These are phyloP conservation scores for Daedaleopsis nitida DNA, from an alignment of 768 basidiomycete species.

Conservation along the genomic window DNA sequence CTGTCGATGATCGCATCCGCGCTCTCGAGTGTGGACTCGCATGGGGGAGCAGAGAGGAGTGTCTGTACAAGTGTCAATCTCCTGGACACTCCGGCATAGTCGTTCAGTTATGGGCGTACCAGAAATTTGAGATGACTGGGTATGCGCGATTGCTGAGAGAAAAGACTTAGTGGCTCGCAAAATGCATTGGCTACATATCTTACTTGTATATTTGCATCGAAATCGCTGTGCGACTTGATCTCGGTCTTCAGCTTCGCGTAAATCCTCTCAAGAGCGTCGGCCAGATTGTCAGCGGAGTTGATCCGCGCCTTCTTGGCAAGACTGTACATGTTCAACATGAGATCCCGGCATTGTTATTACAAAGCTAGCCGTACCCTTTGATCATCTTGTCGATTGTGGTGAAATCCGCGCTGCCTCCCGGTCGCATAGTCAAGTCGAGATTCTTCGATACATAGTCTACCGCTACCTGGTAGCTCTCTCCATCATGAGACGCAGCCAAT, in stretches of 20 bases:
- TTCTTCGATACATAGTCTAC: slow-evolving; percentile 62
- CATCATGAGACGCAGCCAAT: slow-evolving; percentile 44
- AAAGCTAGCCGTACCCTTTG: slow-evolving; percentile 46
- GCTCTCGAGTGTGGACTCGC: slow-evolving; percentile 46
- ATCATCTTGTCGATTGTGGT: slow-evolving; percentile 51
- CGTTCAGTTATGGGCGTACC: slow-evolving; percentile 36
- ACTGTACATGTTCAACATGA: slow-evolving; percentile 14
- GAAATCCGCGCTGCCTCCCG: slow-evolving; percentile 59
- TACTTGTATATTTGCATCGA: slow-evolving; percentile 71
- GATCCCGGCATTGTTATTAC: neutral
- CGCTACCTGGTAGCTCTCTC: slow-evolving; percentile 46
- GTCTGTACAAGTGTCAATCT: slow-evolving; percentile 40
- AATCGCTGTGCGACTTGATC: slow-evolving; percentile 50
- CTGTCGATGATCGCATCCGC: slow-evolving; percentile 57
- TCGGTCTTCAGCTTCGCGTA: slow-evolving; percentile 54
- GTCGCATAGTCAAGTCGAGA: slow-evolving; percentile 61
- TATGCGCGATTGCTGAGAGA: slow-evolving; percentile 51
- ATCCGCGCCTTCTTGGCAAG: slow-evolving; percentile 63
- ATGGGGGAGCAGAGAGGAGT: slow-evolving; percentile 56
- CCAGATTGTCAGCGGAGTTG: slow-evolving; percentile 61
- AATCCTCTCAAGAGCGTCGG: slow-evolving; percentile 58
- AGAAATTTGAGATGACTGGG: slow-evolving; percentile 76
- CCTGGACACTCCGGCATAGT: neutral
- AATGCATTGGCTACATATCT: neutral
- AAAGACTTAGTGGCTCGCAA: no score